Base-by-base conservation (phyloP, 805 yeast species). In the Candida michaelii region DNA sequence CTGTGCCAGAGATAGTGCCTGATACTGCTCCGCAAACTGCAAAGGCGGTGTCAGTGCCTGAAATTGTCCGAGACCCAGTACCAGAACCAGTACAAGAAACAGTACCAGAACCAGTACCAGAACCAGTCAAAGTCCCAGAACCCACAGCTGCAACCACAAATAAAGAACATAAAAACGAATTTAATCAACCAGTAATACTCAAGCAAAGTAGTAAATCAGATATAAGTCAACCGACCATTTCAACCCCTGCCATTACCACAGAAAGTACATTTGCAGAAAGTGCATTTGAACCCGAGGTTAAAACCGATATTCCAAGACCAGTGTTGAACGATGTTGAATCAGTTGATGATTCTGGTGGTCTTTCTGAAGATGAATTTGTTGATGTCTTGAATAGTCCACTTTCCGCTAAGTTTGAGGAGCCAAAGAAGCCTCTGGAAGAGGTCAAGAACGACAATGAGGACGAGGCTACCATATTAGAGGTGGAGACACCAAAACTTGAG, bases 281-380 rank as follows among this genome's bases (percentile, higher is more conserved):
- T 29, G 14, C 12, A 13, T 12, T 15, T 6, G 34, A 30, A n/a
- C 3, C 4, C n/a, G 23, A 3, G 19, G 30, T 11, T 3, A 21
- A 29, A 11, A 17, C 21, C 3, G 18, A 18, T 16, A 45, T 48
- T 15, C 45, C 46, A 6, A 33, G 19, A 8, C 53, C 53, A 3
- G 21, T 44, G 5, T 44, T 49, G 34, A 42, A 42, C 27, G 50
- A 49, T 4, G 10, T 46, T 17, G 49, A 48, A 5, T 21, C 42
- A 27, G 48, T 34, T 6, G 48, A 36, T 9, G 48, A 43, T 27
- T 36, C 44, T 23, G 48, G 44, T 12, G 5, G 32, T 3, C 12
- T 41, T 7, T 40, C 47, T 4, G 49, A 43, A n/a, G 40, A 42
- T 15, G 36, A 30, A 12, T 44, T 32, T n/a, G 47, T 39, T 18